phyloP scores from a whole-genome alignment of 192 early-diverging fungal species.

The Fimicolochytrium jonesii region DNA sequence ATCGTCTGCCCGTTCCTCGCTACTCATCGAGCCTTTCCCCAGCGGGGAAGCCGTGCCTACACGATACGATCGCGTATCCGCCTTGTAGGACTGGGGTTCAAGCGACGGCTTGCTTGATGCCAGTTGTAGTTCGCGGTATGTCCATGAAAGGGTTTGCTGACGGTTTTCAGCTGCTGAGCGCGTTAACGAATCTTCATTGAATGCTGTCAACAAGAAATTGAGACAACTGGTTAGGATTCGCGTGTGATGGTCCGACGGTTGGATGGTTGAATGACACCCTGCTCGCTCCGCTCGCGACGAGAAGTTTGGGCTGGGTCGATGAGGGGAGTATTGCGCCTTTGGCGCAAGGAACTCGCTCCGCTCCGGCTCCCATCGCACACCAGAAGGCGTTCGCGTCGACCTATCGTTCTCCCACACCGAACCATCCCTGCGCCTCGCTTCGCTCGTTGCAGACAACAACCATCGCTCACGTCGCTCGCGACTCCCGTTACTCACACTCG shows the following conservation, averaged over 20 bases:
- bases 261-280: not conserved
- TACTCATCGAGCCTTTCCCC: not conserved
- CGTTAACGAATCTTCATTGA: conserved; percentile 1
- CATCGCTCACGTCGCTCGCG: too few relatives aligned
- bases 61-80: not conserved
- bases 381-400: too few relatives aligned
- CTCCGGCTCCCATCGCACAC: not conserved
- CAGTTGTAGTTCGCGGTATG: conserved; percentile 21
- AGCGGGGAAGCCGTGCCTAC: not conserved
- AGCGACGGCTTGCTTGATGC: not conserved
- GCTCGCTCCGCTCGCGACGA: too few relatives aligned
- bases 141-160: conserved; percentile 27
- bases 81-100: not conserved
- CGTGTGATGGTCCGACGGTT: not conserved
- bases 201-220: not conserved
- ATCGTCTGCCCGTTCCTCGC: not conserved
- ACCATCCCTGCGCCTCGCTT: too few relatives aligned
- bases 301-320: too few relatives aligned
- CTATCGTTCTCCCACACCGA: too few relatives aligned
- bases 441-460: too few relatives aligned
- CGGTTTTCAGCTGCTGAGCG: conserved; percentile 21
- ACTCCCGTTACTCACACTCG: not conserved
- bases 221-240: not conserved
- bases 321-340: not conserved
- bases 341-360: not conserved